These are phyloP conservation scores for Aureobasidium leucospermi DNA, from an alignment of 2,329 filamentous ascomycete species.

Conservation along the genomic window DNA sequence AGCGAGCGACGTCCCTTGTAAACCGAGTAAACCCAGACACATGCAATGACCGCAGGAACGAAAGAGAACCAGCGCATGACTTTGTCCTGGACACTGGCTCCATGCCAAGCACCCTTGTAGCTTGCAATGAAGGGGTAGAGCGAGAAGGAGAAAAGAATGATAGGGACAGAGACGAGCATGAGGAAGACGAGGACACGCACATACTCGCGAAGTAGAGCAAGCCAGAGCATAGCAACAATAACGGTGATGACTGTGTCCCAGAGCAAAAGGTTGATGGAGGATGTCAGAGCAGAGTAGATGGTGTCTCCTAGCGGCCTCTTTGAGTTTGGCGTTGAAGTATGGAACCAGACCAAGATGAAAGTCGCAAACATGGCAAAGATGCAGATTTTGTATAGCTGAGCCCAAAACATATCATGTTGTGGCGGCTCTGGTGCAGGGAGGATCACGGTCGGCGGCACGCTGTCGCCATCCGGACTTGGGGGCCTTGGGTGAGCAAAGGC, in stretches of 20 bases:
- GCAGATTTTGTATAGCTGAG: slow-evolving; percentile 78
- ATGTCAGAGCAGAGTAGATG: slow-evolving; percentile 81
- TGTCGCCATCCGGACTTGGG: slow-evolving; percentile 44
- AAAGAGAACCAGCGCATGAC: slow-evolving; percentile 83
- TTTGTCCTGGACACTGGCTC: slow-evolving; percentile 74
- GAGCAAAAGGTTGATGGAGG: slow-evolving; percentile 81
- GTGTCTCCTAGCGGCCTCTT: slow-evolving; percentile 80
- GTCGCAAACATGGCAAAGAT: slow-evolving; percentile 79
- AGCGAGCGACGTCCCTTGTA: slow-evolving; percentile 74
- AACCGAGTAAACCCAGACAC: slow-evolving; percentile 78
- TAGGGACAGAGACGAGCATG: slow-evolving; percentile 75
- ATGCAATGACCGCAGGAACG: slow-evolving; percentile 64
- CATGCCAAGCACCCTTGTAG: slow-evolving; percentile 68
- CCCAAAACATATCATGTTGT: slow-evolving; percentile 84
- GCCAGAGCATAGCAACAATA: slow-evolving; percentile 81
- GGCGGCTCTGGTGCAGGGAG: slow-evolving; percentile 61
- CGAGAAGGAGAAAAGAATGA: slow-evolving; percentile 81
- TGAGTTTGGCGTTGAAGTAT: slow-evolving; percentile 64
- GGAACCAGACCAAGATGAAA: slow-evolving; percentile 81
- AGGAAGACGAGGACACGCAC: slow-evolving; percentile 74
- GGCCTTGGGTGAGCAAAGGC: slow-evolving; percentile 38
- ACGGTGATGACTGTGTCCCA: slow-evolving; percentile 88
- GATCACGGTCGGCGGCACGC: slow-evolving; percentile 50
- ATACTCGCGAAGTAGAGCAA: slow-evolving; percentile 80
- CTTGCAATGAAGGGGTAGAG: slow-evolving; percentile 87